Evolutionary conservation across 1,284 basidiomycete species (phyloP).

Genomic region (Cutaneotrichosporon cavernicola): DNA sequence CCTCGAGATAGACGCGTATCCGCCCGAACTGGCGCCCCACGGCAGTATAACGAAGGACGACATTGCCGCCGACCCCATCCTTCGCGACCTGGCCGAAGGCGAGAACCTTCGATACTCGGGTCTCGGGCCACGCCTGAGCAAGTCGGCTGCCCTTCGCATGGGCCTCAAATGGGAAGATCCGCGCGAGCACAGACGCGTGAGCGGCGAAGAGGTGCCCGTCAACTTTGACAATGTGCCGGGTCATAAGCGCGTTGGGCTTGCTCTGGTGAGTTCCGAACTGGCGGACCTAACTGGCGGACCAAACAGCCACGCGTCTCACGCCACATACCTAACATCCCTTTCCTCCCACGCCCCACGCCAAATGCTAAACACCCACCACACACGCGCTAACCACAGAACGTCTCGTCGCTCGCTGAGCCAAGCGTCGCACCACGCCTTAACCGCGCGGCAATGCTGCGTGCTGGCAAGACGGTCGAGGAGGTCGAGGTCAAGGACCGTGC

Average conservation of each 20-base stretch:
- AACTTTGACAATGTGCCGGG: conserved; percentile 33
- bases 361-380: neutral
- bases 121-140: conserved; percentile 41
- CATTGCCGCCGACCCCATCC: conserved; percentile 30
- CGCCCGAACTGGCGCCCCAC: conserved; percentile 5
- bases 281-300: too few species aligned
- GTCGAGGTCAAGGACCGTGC: conserved; percentile 22
- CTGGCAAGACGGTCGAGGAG: conserved; percentile 15
- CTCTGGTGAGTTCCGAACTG: conserved; percentile 28
- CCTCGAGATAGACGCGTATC: conserved; percentile 7
- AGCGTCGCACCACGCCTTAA: conserved; percentile 30
- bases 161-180: conserved; percentile 41
- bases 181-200: conserved; percentile 17
- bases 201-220: conserved; percentile 17
- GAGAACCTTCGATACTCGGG: conserved; percentile 7
- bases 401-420: conserved; percentile 38
- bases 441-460: conserved; percentile 24
- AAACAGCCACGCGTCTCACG: too few species aligned
- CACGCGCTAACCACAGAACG: conserved; percentile 25
- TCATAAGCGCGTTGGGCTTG: conserved; percentile 34
- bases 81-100: conserved; percentile 19
- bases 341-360: too few species aligned
- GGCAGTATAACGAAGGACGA: conserved; percentile 23
- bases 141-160: conserved; percentile 36
- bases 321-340: too few species aligned